A percentile compares a stretch with the other conserved stretches of the same genome.
These are phyloP conservation scores for Fusarium subtropicale DNA, from an alignment of 2,329 filamentous ascomycete genomes.

Conservation along the genomic window DNA sequence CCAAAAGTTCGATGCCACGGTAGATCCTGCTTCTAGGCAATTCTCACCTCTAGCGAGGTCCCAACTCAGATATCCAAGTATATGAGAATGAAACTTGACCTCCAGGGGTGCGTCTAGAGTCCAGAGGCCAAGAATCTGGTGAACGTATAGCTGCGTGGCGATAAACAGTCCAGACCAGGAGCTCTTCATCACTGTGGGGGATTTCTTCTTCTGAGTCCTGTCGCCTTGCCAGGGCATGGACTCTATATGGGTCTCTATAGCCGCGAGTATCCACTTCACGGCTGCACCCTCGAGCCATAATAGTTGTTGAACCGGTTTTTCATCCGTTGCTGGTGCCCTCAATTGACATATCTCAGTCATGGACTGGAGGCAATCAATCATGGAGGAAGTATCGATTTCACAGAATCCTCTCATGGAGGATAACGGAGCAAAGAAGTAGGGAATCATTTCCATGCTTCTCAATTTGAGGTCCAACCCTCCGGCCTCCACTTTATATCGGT, in stretches of 20 bases:
- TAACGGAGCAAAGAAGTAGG: neutral
- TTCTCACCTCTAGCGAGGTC: neutral
- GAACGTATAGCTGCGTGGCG: neutral
- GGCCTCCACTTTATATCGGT: neutral
- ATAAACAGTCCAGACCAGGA: neutral
- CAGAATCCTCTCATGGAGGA: neutral
- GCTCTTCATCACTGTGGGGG: neutral
- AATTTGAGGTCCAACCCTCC: neutral
- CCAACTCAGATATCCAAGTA: neutral
- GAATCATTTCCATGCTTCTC: neutral
- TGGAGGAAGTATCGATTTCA: neutral
- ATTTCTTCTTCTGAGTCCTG: neutral
- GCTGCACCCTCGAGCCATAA: neutral
- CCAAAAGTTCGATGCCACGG: neutral
- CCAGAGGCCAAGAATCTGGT: neutral
- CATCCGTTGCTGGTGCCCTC: neutral
- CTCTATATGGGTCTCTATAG: neutral
- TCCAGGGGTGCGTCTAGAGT: neutral
- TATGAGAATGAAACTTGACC: neutral
- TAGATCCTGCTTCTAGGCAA: neutral
- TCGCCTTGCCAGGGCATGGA: neutral
- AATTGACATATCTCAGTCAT: neutral
- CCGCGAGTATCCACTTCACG: neutral
- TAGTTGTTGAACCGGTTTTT: neutral
- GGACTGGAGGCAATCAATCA: neutral